Evolutionary conservation across 176 grass and related monocot species (phyloP).

Genomic region (Aegilops sharonensis): DNA sequence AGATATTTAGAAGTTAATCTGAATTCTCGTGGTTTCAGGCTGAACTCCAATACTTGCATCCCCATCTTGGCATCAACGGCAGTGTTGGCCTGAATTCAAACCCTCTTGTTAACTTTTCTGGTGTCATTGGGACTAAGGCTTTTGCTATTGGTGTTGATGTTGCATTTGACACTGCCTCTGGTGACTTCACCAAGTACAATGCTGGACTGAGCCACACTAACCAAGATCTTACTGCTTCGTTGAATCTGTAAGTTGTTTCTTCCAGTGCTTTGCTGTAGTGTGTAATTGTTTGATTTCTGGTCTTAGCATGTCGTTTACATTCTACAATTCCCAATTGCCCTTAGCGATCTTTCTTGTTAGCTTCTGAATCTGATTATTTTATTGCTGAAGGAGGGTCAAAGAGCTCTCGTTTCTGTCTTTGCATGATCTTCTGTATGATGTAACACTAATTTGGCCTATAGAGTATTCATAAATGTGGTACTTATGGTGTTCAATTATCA

Average conservation of each 20-base stretch:
- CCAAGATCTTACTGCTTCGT: conserved; percentile 49
- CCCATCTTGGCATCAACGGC: conserved; percentile 60
- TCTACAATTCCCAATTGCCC: neutral
- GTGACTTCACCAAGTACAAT: conserved; percentile 77
- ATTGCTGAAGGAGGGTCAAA: neutral
- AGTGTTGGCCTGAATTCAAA: conserved; percentile 64
- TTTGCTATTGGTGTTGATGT: conserved; percentile 61
- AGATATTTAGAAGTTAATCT: neutral
- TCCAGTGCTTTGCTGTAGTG: neutral
- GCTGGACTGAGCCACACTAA: conserved; percentile 52
- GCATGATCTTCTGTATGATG: neutral
- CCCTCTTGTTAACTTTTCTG: conserved; percentile 67
- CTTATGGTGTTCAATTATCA: neutral
- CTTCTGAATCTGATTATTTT: neutral
- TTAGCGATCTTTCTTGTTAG: neutral
- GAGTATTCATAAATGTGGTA: neutral
- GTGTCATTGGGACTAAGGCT: conserved; percentile 54
- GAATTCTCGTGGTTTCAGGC: conserved; percentile 36
- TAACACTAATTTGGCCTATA: neutral
- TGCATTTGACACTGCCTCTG: conserved; percentile 63
- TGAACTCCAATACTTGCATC: conserved; percentile 79
- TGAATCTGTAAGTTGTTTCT: conserved; percentile 59
- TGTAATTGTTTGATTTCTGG: neutral
- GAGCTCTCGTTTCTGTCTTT: neutral
- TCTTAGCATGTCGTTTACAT: neutral